Evolutionary conservation across 495 filamentous ascomycete species (phyloP), one percentile per base, ranked within the genome.

Genomic region (Neurospora sp.): DNA sequence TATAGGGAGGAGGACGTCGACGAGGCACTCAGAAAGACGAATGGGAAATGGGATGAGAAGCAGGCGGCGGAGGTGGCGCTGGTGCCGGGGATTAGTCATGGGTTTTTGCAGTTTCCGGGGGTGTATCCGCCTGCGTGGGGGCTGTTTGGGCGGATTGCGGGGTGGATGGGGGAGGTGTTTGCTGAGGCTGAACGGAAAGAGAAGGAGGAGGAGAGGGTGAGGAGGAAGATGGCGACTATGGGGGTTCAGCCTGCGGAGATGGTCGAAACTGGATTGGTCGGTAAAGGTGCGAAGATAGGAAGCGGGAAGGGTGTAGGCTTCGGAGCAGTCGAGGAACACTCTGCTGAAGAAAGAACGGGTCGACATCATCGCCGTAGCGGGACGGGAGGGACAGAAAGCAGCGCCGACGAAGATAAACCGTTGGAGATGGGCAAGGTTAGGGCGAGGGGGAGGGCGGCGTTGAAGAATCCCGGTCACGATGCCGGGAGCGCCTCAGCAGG

Each of bases 51-150:
- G 78, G 86, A 93, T 42, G 94, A 93, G 73, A 89, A 89, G 77
- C 90, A 93, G 70, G 87, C 91, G 70, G 92, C 96, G 0, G 93
- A 97, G 78, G 91, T 97, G 3, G 88, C 87, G 2, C 82, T 98
- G 40, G 90, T 99, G 5, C 96, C 95, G 0, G 94, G 94, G 0
- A 91, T 97, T 39, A 92, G 89, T 11, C 96, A 99, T 78, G 96
- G 96, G 1, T 98, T 99, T 80, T 79, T 97, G 75, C 94, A 97
- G 79, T 97, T 99, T 82, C 93, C 91, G 0, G 84, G 87, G 4
- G 83, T 97, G 8, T 98, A 95, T 76, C 94, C 94, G 0, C 93
- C 96, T 31, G 94, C 91, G 7, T 94, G 92, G 90, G 90, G 90
- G 74, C 88, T 95, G 76, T 92, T 98, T 75, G 86, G 89, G 41